These are phyloP conservation scores for Salisapilia sapeloensis DNA, from an alignment of 352 stramenopile species.

Conservation along the genomic window DNA sequence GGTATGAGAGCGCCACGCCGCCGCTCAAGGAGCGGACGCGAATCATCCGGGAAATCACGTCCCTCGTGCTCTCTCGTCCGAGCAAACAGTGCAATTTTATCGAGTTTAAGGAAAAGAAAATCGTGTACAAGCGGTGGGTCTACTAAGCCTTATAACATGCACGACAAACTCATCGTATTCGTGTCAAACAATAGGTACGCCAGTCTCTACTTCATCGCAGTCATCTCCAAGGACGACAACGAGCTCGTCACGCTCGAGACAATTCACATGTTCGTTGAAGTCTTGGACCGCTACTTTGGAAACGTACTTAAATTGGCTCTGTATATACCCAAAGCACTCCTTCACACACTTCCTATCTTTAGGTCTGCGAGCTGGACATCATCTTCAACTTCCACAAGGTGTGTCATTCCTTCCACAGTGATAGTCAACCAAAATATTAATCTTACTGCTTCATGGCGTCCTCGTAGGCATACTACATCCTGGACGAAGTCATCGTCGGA, in stretches of 20 bases:
- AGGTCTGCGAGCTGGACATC: constrained; percentile 92
- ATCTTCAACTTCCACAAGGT: constrained; percentile 99
- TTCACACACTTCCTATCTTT: background rate
- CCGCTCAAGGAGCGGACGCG: constrained; percentile 76
- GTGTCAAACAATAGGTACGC: constrained; percentile 59
- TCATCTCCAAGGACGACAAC: constrained; percentile 93
- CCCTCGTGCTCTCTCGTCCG: constrained; percentile 71
- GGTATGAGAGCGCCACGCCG: constrained; percentile 68
- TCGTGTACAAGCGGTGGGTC: constrained; percentile 89
- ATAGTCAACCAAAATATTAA: background rate
- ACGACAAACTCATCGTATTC: background rate
- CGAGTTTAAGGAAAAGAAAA: constrained; percentile 96
- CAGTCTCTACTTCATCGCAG: constrained; percentile 95
- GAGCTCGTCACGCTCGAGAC: constrained; percentile 95
- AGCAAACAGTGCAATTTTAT: constrained; percentile 90
- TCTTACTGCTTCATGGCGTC: background rate
- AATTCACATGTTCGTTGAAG: constrained; percentile 97
- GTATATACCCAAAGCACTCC: background rate
- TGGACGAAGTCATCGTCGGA: constrained; percentile 99
- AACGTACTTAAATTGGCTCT: constrained; percentile 37
- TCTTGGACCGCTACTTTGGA: constrained; percentile 95
- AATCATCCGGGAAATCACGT: constrained; percentile 80
- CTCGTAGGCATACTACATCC: constrained; percentile 93
- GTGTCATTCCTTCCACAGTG: background rate
- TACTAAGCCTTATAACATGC: background rate